Base-by-base conservation (phyloP, 1,284 basidiomycete species). In the Ustilago sp. region DNA sequence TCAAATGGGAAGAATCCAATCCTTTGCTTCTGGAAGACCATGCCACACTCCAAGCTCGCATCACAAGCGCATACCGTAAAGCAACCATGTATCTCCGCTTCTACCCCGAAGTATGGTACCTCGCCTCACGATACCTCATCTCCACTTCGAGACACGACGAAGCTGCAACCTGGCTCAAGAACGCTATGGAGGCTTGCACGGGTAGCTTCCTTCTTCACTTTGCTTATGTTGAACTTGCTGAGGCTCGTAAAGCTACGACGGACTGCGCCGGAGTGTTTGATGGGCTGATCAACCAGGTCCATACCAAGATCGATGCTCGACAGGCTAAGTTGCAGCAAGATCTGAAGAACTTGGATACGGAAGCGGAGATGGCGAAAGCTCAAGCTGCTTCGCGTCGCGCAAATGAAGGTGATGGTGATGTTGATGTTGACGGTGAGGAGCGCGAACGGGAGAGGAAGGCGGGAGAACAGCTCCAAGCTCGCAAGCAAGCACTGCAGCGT, bases 1-100 rank as follows among this genome's bases (percentile, higher is more conserved):
- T 99, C 58, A 93, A 94, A 81, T 99, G 94, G 93, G 97, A 99
- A 87, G 94, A 97, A 86, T 89, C 90, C 75, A 98, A 99, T 83
- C 97, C 95, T 1, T 88, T 97, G 47, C 93, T 94, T 85, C 90
- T 97, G 61, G 94, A 96, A 73, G 95, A 98, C 75, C 89, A 90
- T 59, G 68, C 72, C 8, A 65, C 74, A 4, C 86, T 96, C 39
- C 89, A 92, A 56, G 89, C 89, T 19, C 90, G 96, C 36, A 89
- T 98, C 8, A 90, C 92, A 74, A 91, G 91, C 54, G 93, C 94
- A 2, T 94, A 97, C 86, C 90, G 92, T 71, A 95, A 96, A 87
- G 94, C 93, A 1, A 88, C 93, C 74, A 91, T 94, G 79, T 89
- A 92, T 70, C 94, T 98, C 93, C 90, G 95, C 50, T 99, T 94